Base-by-base conservation (phyloP, 495 filamentous ascomycete species). In the Talaromyces wortmannii region DNA sequence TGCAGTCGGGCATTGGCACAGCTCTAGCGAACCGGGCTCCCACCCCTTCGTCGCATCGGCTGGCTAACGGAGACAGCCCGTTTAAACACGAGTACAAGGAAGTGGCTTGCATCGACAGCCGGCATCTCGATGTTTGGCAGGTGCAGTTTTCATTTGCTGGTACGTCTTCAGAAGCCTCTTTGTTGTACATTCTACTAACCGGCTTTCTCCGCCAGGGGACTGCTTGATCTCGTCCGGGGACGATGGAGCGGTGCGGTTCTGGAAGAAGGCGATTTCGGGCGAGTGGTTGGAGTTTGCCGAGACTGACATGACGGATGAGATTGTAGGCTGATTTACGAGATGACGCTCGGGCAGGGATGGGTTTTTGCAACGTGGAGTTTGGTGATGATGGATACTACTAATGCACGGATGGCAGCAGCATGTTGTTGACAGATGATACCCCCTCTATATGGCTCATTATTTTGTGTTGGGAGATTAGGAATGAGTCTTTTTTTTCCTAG, bases 201-300 rank as follows among this genome's bases (percentile, higher is more conserved):
- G 40, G 45, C 30, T 42, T 43, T 17, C 31, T 31, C 23, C 23
- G 4, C 43, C 50, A 81, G 78, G 77, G 31, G 76, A 77, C 56
- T 70, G 69, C 29, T 64, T 81, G 29, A 74, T 78, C 11, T 77
- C 77, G 10, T 73, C 74, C 4, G 77, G 78, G 1, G 76, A 79
- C 45, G 72, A 78, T 57, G 76, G 77, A 4, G 63, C 63, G 32
- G 71, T 77, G 31, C 73, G 77, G 36, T 72, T 81, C 49, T 81
- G 78, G 78, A 81, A 77, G 54, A 74, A 74, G 53, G 69, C 67
- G 17, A 43, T 79, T 33, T 67, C 68, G 16, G 76, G 75, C 15
- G 69, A 76, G 54, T 81, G 73, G 73, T 63, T 79, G 16, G 77
- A 79, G 52, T 81, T 72, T 58, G 78, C 78, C 6, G 76, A 78